Evolutionary conservation across 139 green algal genomes (phyloP), one percentile per base, ranked within the genome.

Genomic region (Ettlia oleoabundans): DNA sequence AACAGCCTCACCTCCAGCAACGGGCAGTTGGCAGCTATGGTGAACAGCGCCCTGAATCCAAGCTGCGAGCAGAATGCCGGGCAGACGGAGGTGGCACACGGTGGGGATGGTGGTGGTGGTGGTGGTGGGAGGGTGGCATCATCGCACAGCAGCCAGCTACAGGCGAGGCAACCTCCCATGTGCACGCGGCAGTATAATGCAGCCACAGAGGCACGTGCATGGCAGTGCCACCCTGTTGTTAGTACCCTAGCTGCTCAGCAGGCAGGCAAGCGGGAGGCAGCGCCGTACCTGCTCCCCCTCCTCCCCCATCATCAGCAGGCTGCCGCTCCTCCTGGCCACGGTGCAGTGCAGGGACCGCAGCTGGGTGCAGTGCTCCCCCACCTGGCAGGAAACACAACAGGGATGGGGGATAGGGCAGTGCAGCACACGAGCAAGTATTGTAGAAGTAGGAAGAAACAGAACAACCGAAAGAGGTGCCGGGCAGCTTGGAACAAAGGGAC

Each of bases 21-120:
- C 7, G 83, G 77, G 83, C 83, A 87, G 43, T 87, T 87, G 51
- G 83, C 83, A 26, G 77, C 83, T 15, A 87, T 64, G 21, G 83
- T 87, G 78, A 87, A 87, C 6, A 87, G 83, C 2, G 83, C 67
- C 22, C 65, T 53, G 35, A 87, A 87, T 6, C 83, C 83, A 4
- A 87, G 58, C 71, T 82, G 69, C 69, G 15, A 42, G 32, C 32
- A 26, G 64, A 32, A 19, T 10, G 33, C 19, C 32, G 30, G 32
- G 64, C 5, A 9, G 32, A 42, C 24, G 26, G 38, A 13, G 41
- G 28, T n/a, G n/a, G n/a, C n/a, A n/a, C n/a, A n/a, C n/a, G n/a
- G n/a, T n/a, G n/a, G n/a, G n/a, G n/a, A n/a, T n/a, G n/a, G n/a
- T n/a, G n/a, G n/a, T n/a, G n/a, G n/a, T n/a, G n/a, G n/a, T n/a